Evolutionary conservation across 768 basidiomycete species (phyloP), one percentile per base, ranked within the genome.

Genomic region (Hemileccinum rubropunctum): DNA sequence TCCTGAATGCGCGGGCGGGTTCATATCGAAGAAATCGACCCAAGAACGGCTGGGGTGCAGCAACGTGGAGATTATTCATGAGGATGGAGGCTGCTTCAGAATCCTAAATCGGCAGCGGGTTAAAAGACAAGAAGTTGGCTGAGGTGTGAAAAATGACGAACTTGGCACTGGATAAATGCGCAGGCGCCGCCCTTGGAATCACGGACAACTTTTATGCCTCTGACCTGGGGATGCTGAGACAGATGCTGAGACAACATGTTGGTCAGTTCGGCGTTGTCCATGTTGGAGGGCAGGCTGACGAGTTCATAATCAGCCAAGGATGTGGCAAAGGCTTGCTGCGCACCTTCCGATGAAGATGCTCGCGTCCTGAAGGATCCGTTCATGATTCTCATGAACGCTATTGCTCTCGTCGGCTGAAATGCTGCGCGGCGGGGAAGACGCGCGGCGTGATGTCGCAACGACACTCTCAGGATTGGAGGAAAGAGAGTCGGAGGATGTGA

Each of bases 301-400:
- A 42, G 36, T 48, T 39, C 39, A 48, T 45, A 8, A 38, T 59
- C 32, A 59, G 59, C n/a, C 37, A 41, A 37, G 34, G 11, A 42
- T 7, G 34, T 17, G 17, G 32, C 17, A 17, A 38, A 27, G 11
- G 27, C 15, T 23, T 12, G n/a, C 26, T 48, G 57, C 63, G 5
- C 59, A 88, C 89, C 88, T 90, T 66, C 91, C 90, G 52, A 91
- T 84, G 66, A 92, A 92, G 58, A 92, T 77, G 59, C 87, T 90
- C 35, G 88, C 82, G 56, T 91, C 84, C 63, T 89, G 86, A 48
- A 80, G 77, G 62, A 78, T 73, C 59, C 74, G 80, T 39, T 82
- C 66, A 44, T 53, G 56, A 14, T 51, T 15, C 70, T 81, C 66
- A 41, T 50, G 57, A 9, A 48, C 15, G 71, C 73, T 54, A 61